Evolutionary conservation across 164 flowering plant genomes (phyloP).

Genomic region (Paratinospora sagittata): DNA sequence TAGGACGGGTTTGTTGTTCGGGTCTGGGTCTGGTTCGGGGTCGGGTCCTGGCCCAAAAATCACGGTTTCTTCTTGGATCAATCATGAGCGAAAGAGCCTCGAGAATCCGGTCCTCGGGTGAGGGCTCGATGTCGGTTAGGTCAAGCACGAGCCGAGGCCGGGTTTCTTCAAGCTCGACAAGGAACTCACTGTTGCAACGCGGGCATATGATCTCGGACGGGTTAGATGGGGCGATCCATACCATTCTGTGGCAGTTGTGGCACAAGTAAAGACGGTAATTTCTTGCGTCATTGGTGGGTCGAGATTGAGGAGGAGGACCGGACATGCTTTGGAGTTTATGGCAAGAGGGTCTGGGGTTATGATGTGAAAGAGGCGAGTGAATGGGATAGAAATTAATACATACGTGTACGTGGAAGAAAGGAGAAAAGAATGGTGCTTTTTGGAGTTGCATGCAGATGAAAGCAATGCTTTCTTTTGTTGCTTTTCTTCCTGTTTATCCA

Average conservation of each 20-base stretch:
- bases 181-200: conserved; percentile 62
- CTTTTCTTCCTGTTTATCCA: conserved; percentile 3
- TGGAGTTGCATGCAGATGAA: conserved; percentile 16
- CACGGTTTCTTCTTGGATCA: conserved; percentile 26
- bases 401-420: neutral
- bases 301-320: conserved; percentile 23
- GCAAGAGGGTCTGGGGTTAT: neutral
- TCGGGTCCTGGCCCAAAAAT: conserved; percentile 18
- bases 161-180: conserved; percentile 38
- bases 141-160: conserved; percentile 33
- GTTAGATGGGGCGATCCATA: conserved; percentile 33
- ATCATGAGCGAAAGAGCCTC: conserved; percentile 60
- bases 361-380: neutral
- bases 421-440: conserved; percentile 27
- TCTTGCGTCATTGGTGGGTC: conserved; percentile 17
- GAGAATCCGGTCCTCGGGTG: conserved; percentile 51
- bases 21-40: neutral
- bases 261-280: conserved; percentile 65
- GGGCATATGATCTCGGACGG: conserved; percentile 59
- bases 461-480: conserved; percentile 22
- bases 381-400: neutral
- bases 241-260: conserved; percentile 54
- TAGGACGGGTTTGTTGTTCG: conserved; percentile 23
- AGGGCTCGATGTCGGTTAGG: conserved; percentile 39
- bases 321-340: conserved; percentile 33